phyloP scores from a whole-genome alignment of 1,139 yeast species.

The Lodderomyces pseudojiufengensis region DNA sequence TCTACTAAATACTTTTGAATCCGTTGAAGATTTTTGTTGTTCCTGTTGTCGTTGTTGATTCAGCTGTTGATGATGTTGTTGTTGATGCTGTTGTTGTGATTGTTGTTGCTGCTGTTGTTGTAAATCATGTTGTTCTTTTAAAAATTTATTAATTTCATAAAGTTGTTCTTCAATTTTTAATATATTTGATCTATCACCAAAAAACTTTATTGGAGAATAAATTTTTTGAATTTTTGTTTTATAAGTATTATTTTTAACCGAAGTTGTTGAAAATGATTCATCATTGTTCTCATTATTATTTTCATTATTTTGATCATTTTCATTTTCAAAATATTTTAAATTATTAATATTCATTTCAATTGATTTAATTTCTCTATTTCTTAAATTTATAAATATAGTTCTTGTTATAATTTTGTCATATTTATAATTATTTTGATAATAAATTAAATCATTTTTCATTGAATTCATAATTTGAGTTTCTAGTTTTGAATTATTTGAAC shows the following conservation, averaged over 20 bases:
- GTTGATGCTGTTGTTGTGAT: no score
- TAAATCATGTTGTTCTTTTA: slow-evolving; percentile 13
- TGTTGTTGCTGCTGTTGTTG: slow-evolving; percentile 8
- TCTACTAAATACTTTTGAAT: slow-evolving; percentile 5
- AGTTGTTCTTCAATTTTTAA: slow-evolving; percentile 24
- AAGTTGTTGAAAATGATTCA: not conserved
- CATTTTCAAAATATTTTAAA: slow-evolving; percentile 2
- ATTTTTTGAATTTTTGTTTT: slow-evolving; percentile 37
- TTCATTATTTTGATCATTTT: no score
- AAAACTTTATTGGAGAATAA: slow-evolving; percentile 31
- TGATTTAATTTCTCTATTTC: slow-evolving; percentile 57
- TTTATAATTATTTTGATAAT: slow-evolving; percentile 37
- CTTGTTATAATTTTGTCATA: slow-evolving; percentile 31
- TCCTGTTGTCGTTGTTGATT: no score
- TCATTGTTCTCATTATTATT: no score
- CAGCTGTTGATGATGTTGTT: no score
- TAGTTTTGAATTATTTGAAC: slow-evolving; percentile 47
- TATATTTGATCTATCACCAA: slow-evolving; percentile 30
- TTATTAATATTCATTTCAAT: slow-evolving; percentile 35
- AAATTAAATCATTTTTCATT: slow-evolving; percentile 54
- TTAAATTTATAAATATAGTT: slow-evolving; percentile 44
- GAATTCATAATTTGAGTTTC: slow-evolving; percentile 49
- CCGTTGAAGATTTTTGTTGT: no score
- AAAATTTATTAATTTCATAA: slow-evolving; percentile 26
- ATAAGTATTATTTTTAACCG: slow-evolving; percentile 20